Evolutionary conservation across 768 basidiomycete genomes (phyloP).

Genomic region (Cyclocybe cylindracea): DNA sequence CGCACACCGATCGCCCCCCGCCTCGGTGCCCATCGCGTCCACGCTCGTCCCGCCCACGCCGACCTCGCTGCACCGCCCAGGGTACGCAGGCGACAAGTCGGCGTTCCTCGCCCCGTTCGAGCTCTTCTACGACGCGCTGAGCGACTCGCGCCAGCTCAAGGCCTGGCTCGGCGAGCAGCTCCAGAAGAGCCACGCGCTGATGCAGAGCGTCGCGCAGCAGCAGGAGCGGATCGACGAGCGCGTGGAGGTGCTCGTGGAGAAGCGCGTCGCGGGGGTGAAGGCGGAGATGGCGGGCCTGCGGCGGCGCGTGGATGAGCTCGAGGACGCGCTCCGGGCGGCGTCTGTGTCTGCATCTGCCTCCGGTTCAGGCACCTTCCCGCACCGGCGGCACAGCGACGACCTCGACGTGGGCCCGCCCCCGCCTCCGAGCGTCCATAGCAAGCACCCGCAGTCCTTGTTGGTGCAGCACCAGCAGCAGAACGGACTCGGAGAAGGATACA

Average conservation of each 20-base stretch:
- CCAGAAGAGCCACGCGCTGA: conserved; percentile 57
- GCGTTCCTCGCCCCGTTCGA: conserved; percentile 85
- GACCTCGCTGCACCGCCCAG: conserved; percentile 60
- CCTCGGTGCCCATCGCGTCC: conserved; percentile 68
- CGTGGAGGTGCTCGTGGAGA: conserved; percentile 64
- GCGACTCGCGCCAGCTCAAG: conserved; percentile 80
- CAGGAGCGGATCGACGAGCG: conserved; percentile 63
- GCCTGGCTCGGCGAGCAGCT: conserved; percentile 75
- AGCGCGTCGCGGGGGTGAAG: conserved; percentile 55
- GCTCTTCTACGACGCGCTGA: conserved; percentile 81
- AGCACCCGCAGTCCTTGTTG: conserved; percentile 6
- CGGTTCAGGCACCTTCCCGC: neutral
- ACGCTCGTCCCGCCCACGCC: conserved; percentile 71
- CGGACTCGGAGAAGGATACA: conserved; percentile 34
- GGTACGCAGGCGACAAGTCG: conserved; percentile 62
- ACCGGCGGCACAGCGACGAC: conserved; percentile 4
- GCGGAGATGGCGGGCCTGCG: conserved; percentile 63
- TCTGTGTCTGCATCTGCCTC: no score
- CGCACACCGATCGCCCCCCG: conserved; percentile 50
- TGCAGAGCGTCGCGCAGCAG: conserved; percentile 54
- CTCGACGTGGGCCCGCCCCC: neutral
- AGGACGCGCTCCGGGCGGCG: conserved; percentile 41
- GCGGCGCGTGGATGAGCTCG: conserved; percentile 69
- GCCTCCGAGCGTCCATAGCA: conserved; percentile 1
- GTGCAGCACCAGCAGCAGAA: conserved; percentile 16